These are phyloP conservation scores for Penicillium sp. DNA, from an alignment of 2,329 filamentous ascomycete species.

Conservation along the genomic window DNA sequence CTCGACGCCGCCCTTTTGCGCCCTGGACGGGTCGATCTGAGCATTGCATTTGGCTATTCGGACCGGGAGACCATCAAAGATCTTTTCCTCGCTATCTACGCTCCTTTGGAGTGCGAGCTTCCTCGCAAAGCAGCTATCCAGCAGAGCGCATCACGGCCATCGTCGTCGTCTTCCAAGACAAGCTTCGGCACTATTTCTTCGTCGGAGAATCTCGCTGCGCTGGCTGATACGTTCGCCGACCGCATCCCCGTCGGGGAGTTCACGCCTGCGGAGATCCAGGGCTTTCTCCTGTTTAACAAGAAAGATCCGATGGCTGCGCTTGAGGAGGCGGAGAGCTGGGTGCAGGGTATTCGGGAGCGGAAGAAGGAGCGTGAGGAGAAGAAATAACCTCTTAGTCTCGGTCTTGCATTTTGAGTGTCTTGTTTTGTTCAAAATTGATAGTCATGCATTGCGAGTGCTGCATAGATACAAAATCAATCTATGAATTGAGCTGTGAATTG, in stretches of 20 bases:
- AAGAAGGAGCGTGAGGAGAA: conserved; percentile 18
- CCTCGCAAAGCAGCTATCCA: neutral
- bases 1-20: conserved; percentile 63
- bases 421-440: neutral
- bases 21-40: conserved; percentile 64
- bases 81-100: conserved; percentile 39
- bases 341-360: conserved; percentile 22
- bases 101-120: conserved; percentile 27
- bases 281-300: conserved; percentile 36
- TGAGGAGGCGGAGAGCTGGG: conserved; percentile 28
- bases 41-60: conserved; percentile 53
- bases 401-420: neutral
- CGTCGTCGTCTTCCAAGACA: conserved; percentile 1
- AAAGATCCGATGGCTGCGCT: conserved; percentile 29
- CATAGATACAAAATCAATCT: no score
- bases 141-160: neutral
- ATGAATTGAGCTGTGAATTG: no score
- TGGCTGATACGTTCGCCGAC: conserved; percentile 30
- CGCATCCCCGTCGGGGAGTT: conserved; percentile 31
- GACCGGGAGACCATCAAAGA: conserved; percentile 33
- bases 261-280: conserved; percentile 40
- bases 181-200: no score
- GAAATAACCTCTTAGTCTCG: neutral
- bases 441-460: no score
- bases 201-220: conserved; percentile 19